Evolutionary conservation across 495 filamentous ascomycete species (phyloP).

Genomic region (Pseudotulostoma volvatum): DNA sequence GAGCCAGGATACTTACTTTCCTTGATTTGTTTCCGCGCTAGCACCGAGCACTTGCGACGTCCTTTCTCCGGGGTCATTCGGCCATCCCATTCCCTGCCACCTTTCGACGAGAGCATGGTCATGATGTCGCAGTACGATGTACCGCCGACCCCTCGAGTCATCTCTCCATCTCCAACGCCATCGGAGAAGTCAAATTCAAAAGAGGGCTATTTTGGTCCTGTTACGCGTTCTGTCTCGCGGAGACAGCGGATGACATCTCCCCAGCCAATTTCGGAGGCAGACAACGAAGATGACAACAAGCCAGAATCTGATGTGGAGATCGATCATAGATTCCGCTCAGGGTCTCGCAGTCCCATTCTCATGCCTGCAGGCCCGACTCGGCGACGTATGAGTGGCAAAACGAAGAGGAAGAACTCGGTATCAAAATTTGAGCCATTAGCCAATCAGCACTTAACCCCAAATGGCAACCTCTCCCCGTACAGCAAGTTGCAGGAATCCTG

Average conservation of each 20-base stretch:
- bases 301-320: slow-evolving; percentile 22
- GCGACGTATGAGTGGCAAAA: slow-evolving; percentile 21
- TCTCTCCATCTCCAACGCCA: slow-evolving; percentile 51
- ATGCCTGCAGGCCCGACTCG: slow-evolving; percentile 11
- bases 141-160: slow-evolving; percentile 52
- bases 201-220: slow-evolving; percentile 43
- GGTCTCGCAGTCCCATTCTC: slow-evolving; percentile 12
- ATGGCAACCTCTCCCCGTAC: slow-evolving; percentile 59
- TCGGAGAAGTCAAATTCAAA: slow-evolving; percentile 34
- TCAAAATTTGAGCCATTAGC: slow-evolving; percentile 18
- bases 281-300: slow-evolving; percentile 18
- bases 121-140: slow-evolving; percentile 35
- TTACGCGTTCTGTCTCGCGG: slow-evolving; percentile 47
- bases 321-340: slow-evolving; percentile 25
- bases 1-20: slow-evolving; percentile 9
- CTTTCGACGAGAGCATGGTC: slow-evolving; percentile 24
- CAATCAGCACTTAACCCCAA: slow-evolving; percentile 29
- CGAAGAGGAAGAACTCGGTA: slow-evolving; percentile 29
- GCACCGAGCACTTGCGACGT: slow-evolving; percentile 15
- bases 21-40: slow-evolving; percentile 1
- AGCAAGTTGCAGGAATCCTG: slow-evolving; percentile 44
- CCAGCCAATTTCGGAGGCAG: slow-evolving; percentile 27
- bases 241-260: slow-evolving; percentile 26
- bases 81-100: slow-evolving; percentile 28
- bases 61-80: slow-evolving; percentile 34